These are phyloP conservation scores for Aristolochia californica DNA, from an alignment of 164 flowering plant species.

Conservation along the genomic window DNA sequence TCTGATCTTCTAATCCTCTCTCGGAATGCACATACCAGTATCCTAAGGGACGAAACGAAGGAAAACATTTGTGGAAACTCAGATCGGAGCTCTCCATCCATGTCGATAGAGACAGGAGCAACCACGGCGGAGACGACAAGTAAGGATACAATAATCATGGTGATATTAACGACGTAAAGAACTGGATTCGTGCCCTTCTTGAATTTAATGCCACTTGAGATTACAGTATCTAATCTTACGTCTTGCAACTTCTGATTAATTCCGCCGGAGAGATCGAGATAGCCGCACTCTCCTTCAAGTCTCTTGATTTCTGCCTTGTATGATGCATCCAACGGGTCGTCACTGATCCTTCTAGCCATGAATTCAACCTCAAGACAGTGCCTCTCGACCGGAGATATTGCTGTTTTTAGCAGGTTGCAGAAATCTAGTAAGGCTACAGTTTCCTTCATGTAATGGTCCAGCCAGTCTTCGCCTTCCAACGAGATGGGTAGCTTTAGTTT, in stretches of 20 bases:
- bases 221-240: not conserved
- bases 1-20: constrained; percentile 4
- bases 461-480: constrained; percentile 8
- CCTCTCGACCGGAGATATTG: constrained; percentile 10
- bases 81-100: constrained; percentile 3
- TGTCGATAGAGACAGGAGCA: constrained; percentile 2
- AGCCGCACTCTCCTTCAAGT: not conserved
- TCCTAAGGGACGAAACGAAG: constrained; percentile 5
- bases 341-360: constrained; percentile 1
- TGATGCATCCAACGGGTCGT: not conserved
- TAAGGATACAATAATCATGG: constrained; percentile 6
- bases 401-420: constrained; percentile 15
- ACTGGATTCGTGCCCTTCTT: constrained; percentile 6
- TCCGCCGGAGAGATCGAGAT: not conserved
- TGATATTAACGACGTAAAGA: constrained; percentile 6
- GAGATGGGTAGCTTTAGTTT: constrained; percentile 1
- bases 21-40: not conserved
- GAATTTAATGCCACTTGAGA: not conserved
- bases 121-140: constrained; percentile 11
- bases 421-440: constrained; percentile 14
- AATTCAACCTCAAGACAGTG: constrained; percentile 10
- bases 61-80: constrained; percentile 2
- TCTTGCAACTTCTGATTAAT: not conserved
- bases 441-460: constrained; percentile 18
- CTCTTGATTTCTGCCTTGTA: constrained; percentile 4